Evolutionary conservation across 2,329 filamentous ascomycete species (phyloP).

Genomic region (Coniella vitis): DNA sequence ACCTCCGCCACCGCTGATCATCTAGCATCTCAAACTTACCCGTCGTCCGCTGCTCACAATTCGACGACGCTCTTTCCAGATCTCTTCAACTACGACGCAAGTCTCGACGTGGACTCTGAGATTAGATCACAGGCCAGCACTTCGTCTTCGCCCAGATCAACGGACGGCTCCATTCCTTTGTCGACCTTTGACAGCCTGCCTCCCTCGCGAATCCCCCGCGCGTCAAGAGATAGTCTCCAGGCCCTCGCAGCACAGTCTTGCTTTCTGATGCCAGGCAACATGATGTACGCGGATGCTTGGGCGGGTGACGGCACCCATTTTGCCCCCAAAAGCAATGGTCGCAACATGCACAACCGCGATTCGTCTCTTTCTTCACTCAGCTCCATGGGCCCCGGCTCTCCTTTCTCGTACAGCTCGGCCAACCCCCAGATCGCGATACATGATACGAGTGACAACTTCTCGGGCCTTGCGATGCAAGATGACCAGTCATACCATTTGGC

Average conservation of each 20-base stretch:
- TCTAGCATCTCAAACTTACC: background rate
- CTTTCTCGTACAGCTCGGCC: slow-evolving; percentile 47
- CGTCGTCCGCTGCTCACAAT: slow-evolving; percentile 7
- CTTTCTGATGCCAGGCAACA: slow-evolving; percentile 4
- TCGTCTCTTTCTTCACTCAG: slow-evolving; percentile 55
- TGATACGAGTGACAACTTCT: slow-evolving; percentile 42
- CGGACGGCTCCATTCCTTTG: slow-evolving; percentile 22
- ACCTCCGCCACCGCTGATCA: background rate
- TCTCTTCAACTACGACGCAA: slow-evolving; percentile 16
- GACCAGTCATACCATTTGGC: slow-evolving; percentile 41
- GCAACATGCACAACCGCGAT: slow-evolving; percentile 49
- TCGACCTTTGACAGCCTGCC: slow-evolving; percentile 29
- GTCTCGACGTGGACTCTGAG: slow-evolving; percentile 19
- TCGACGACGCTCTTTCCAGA: slow-evolving; percentile 15
- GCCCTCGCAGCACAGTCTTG: background rate
- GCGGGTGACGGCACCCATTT: slow-evolving; percentile 28
- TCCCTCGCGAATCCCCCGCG: slow-evolving; percentile 21
- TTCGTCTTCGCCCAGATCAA: slow-evolving; percentile 26
- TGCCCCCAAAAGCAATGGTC: slow-evolving; percentile 30
- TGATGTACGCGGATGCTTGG: slow-evolving; percentile 39
- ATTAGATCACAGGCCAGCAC: slow-evolving; percentile 18
- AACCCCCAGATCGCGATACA: slow-evolving; percentile 53
- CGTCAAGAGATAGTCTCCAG: background rate
- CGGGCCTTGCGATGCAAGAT: slow-evolving; percentile 35
- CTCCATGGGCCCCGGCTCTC: slow-evolving; percentile 53